Base-by-base conservation (phyloP, 805 yeast species). In the Metschnikowia aberdeeniae region DNA sequence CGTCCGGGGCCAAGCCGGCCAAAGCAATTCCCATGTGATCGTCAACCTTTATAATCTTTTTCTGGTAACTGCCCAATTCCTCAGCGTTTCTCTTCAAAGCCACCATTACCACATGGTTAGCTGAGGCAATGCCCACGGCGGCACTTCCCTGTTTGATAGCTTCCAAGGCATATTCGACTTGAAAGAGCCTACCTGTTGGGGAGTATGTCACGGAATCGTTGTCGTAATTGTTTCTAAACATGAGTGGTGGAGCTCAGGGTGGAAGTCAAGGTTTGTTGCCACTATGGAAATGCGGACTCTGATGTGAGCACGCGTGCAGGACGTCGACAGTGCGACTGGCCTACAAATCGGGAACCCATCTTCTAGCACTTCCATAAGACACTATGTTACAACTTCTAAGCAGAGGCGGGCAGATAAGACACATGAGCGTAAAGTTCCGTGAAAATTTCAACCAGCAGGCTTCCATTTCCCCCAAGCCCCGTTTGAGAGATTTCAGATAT, bases 121-220 rank as follows among this genome's bases (percentile, higher is more conserved):
- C 80, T 34, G 97, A 89, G 34, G 88, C 84, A 45, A 93, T 73
- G 7, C 99, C 99, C 30, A 90, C 97, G 3, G 97, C 92, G 3
- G 97, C 98, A 53, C 95, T 84, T 32, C 99, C 99, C 72, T 92
- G 98, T 64, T 93, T 93, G 66, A 93, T 93, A 10, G 99, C 98
- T 58, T 89, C 96, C 42, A 88, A 72, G 3, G 96, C 96, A 29
- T 55, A 55, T 62, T 89, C 96, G 19, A 69, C 86, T 68, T 88
- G 96, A 70, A 89, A 89, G 48, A 89, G 79, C 56, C 96, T 79
- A 4, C 96, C 96, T 4, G 96, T 89, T 45, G 96, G 96, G 29
- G 98, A 92, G 71, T 88, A 93, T 11, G 99, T 93, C 47, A 93
- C 96, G 38, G 98, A 84, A 67, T 93, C 99, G 76, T 95, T 95